Evolutionary conservation across 768 basidiomycete species (phyloP), one percentile per base, ranked within the genome.

Genomic region (Termitomyces sp.): DNA sequence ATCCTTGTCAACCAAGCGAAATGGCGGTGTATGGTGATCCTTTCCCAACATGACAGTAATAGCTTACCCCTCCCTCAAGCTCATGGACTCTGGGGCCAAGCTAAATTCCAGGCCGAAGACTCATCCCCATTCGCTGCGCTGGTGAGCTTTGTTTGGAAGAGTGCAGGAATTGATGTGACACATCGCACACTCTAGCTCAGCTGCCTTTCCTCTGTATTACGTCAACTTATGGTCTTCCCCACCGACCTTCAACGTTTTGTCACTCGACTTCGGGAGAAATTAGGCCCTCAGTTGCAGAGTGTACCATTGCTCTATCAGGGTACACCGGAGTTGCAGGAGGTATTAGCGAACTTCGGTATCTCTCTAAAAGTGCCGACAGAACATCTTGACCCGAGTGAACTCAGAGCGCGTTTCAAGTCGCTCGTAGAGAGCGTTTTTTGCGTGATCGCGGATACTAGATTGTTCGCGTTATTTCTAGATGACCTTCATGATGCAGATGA

Each of bases 41-140:
- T 53, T 30, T 24, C 24, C 38, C 41, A 48, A 20, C 61, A 51
- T 36, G 59, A 13, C 7, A 28, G 20, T 13, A 28, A 30, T 20
- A 7, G 18, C n/a, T 59, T 33, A 52, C 18, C 10, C 5, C 26
- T 50, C n/a, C 44, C 14, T 35, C 33, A 33, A 84, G 82, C 79
- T 22, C 86, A 87, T 61, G 87, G 87, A 4, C 75, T 88, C 5
- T 90, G 87, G 87, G 87, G 87, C 14, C 86, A 88, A 60, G 86
- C 87, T 7, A 88, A 88, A 69, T 88, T 88, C 60, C 82, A 86
- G 62, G 79, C 74, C 50, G 74, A 77, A 6, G 83, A 86, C 54
- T 80, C 85, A 3, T 84, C 86, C 3, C 88, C 88, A 16, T 90
- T 88, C 66, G 77, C 84, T 14, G 83, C 86, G 0, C 66, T 90